Base-by-base conservation (phyloP, 2,329 filamentous ascomycete genomes). In the Fusarium pseudograminearum region DNA sequence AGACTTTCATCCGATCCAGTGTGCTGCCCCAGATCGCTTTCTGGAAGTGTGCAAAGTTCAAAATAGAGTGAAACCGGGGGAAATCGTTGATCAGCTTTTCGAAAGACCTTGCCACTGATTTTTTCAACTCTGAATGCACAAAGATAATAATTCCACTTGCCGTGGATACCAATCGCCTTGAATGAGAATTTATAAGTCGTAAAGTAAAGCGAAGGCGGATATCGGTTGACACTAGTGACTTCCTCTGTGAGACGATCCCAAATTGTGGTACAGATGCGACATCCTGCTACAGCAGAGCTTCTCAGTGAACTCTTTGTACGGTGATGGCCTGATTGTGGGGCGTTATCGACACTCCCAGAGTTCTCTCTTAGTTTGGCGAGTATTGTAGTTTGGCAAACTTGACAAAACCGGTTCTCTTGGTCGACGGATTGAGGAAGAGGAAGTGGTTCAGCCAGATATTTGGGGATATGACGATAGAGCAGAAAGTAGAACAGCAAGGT, bases 21-120 rank as follows among this genome's bases (percentile, higher is more conserved):
- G n/a, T 38, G 36, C 7, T 38, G 11, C n/a, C 4, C 36, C 11
- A 38, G 1, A 6, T 38, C 36, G n/a, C n/a, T 20, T 11, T 38
- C 11, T 7, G 36, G 36, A 20, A 38, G 36, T 14, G 36, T 20
- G n/a, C 16, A 38, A 38, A 38, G n/a, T n/a, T 38, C n/a, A 14
- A 38, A 7, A 2, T 4, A 0, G 36, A 7, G 0, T 4, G 36
- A 12, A 4, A 14, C 1, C 1, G n/a, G 36, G n/a, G 36, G 36
- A 20, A 20, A 38, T 11, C 11, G 11, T 20, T 38, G 36, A 20
- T 38, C 4, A 7, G 36, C n/a, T n/a, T 5, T 38, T 38, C n/a
- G 18, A 20, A 20, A 3, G 11, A 12, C 4, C 4, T 4, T 5
- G 12, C n/a, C 4, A 0, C n/a, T 38, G 11, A 38, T 6, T 4